Conservation (phyloP, 768 basidiomycete species). For the Lactarius vividus region DNA sequence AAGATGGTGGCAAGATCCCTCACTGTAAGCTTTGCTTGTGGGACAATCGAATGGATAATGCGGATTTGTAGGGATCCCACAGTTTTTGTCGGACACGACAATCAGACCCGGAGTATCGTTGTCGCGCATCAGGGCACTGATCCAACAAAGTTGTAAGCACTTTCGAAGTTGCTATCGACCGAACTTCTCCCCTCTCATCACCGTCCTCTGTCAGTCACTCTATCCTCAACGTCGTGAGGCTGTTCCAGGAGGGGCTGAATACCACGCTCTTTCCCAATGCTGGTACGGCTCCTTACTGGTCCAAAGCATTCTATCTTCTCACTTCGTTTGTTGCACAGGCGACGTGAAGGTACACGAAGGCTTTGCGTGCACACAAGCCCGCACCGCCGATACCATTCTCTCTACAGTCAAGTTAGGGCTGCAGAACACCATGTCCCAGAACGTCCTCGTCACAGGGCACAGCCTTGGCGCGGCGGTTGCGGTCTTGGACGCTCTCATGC, state of each 20-base stretch:
- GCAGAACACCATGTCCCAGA: conserved; percentile 32
- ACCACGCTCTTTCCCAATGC: conserved; percentile 35
- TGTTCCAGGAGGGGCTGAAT: conserved; percentile 35
- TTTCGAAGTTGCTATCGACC: background rate
- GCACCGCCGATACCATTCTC: conserved; percentile 39
- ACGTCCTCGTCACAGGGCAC: conserved; percentile 46
- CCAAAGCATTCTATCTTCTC: too few species aligned
- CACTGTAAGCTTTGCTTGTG: conserved; percentile 29
- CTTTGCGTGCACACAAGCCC: conserved; percentile 41
- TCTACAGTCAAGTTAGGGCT: conserved; percentile 35
- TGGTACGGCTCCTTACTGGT: conserved; percentile 18
- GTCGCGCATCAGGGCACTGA: conserved; percentile 46
- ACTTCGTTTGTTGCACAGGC: conserved; percentile 27
- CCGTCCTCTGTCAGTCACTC: conserved; percentile 32
- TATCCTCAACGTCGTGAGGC: conserved; percentile 38
- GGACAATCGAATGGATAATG: background rate
- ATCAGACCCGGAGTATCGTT: conserved; percentile 35
- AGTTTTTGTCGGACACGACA: conserved; percentile 42
- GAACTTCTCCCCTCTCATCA: background rate
- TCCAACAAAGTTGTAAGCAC: conserved; percentile 33
- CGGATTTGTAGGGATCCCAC: background rate
- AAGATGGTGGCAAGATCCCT: conserved; percentile 35
- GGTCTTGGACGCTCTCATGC: conserved; percentile 44
- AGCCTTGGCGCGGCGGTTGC: conserved; percentile 48
- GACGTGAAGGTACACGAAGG: conserved; percentile 40